A percentile compares a stretch with the other conserved stretches of the same genome.
Conservation (phyloP, 106 monocot species). For the Allium cepa region DNA sequence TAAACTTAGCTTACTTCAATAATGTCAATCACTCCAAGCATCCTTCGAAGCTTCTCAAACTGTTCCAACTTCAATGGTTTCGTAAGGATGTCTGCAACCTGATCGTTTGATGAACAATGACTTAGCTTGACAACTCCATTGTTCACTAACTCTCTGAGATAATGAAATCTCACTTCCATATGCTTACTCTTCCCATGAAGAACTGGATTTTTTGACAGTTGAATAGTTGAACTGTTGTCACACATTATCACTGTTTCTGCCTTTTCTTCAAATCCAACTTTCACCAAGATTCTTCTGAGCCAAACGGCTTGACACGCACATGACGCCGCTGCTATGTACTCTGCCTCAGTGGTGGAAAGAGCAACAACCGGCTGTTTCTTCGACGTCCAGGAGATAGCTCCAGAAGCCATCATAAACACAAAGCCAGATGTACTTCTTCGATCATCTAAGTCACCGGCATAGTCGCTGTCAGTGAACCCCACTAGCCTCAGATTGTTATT, state of each 20-base stretch:
- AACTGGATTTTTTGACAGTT: slow-evolving; percentile 5
- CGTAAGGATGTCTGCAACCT: background rate
- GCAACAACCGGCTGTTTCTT: slow-evolving; percentile 4
- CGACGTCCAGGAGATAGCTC: slow-evolving; percentile 5
- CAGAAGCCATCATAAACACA: slow-evolving; percentile 1
- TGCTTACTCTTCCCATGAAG: slow-evolving; percentile 3
- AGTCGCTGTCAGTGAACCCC: slow-evolving; percentile 1
- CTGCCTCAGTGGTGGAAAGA: slow-evolving; percentile 1
- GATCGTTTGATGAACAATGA: background rate
- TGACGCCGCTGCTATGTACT: slow-evolving; percentile 1
- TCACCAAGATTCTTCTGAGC: background rate
- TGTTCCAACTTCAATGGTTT: slow-evolving; percentile 3
- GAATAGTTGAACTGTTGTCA: slow-evolving; percentile 7
- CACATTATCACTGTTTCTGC: background rate
- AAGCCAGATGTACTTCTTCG: slow-evolving; percentile 4
- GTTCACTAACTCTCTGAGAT: background rate
- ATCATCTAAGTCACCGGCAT: slow-evolving; percentile 8
- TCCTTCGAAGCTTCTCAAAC: background rate
- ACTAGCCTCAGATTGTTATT: background rate
- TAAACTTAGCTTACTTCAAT: background rate
- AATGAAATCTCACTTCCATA: slow-evolving; percentile 8
- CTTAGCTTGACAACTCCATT: background rate
- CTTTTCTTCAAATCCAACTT: background rate
- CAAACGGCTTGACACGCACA: slow-evolving; percentile 7
- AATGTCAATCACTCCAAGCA: background rate